Conservation (phyloP, 805 yeast genomes). For the Ogataea degrootiae region DNA sequence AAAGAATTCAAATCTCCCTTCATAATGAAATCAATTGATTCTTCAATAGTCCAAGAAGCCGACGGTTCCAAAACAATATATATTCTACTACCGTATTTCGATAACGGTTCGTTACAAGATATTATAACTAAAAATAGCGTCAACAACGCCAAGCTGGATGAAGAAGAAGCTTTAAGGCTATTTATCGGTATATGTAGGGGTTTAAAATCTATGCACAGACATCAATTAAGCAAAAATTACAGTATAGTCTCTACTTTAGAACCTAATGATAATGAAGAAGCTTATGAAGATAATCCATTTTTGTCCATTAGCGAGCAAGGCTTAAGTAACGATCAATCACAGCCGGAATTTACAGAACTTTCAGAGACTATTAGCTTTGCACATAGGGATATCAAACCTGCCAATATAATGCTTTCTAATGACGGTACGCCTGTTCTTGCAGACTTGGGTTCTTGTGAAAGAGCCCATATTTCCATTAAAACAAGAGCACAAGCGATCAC, state of each 20-base stretch:
- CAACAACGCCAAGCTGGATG: constrained; percentile 48
- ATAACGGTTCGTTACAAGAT: constrained; percentile 75
- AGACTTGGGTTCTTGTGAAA: constrained; percentile 77
- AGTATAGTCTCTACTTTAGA: constrained; percentile 15
- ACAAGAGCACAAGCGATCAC: constrained; percentile 68
- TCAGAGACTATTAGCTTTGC: constrained; percentile 65
- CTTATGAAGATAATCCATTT: constrained; percentile 21
- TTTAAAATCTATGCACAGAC: constrained; percentile 68
- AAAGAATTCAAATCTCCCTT: constrained; percentile 64
- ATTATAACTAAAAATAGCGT: constrained; percentile 61
- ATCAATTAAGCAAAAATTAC: constrained; percentile 31
- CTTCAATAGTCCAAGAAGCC: constrained; percentile 61
- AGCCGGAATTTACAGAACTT: constrained; percentile 38
- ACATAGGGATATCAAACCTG: constrained; percentile 86
- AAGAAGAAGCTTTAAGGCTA: constrained; percentile 56
- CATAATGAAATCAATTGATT: constrained; percentile 66
- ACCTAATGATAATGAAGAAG: constrained; percentile 12
- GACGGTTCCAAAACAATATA: constrained; percentile 80
- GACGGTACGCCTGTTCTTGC: constrained; percentile 75
- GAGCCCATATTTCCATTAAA: constrained; percentile 50
- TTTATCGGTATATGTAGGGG: constrained; percentile 73
- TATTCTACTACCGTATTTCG: constrained; percentile 75
- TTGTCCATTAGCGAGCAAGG: constrained; percentile 5
- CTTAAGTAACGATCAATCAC: background rate
- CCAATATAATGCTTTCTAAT: constrained; percentile 74